phyloP scores from a whole-genome alignment of 768 basidiomycete species.

The Leucocoprinus birnbaumii region DNA sequence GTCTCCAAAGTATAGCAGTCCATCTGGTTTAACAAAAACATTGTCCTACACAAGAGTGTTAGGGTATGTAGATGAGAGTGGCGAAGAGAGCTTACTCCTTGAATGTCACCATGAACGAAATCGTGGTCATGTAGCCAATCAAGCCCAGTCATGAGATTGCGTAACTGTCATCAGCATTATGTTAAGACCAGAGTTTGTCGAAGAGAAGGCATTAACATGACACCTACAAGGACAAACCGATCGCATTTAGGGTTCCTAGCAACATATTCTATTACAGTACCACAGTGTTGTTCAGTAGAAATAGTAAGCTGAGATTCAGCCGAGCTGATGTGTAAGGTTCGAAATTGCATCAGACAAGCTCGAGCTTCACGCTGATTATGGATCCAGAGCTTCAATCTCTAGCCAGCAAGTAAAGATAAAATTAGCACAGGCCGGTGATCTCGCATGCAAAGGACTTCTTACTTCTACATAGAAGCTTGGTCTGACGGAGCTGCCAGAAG shows the following conservation, averaged over 20 bases:
- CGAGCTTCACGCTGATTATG: not conserved
- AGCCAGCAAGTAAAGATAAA: not conserved
- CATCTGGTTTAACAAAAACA: constrained; percentile 18
- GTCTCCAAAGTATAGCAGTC: constrained; percentile 20
- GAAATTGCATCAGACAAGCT: not conserved
- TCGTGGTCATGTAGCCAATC: constrained; percentile 18
- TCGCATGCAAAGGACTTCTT: too few relatives aligned
- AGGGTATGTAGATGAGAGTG: not conserved
- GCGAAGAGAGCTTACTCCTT: constrained; percentile 13
- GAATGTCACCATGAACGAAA: constrained; percentile 19
- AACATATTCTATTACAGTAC: not conserved
- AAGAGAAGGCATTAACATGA: too few relatives aligned
- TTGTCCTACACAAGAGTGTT: constrained; percentile 17
- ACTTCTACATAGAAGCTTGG: too few relatives aligned
- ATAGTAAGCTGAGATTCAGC: not conserved
- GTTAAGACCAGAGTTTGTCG: not conserved
- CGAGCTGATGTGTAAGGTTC: not conserved
- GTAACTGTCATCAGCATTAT: not conserved
- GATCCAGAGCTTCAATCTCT: not conserved
- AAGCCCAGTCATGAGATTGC: constrained; percentile 18
- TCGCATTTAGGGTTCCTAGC: not conserved
- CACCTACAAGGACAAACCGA: not conserved
- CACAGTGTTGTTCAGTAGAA: not conserved
- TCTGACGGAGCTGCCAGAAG: not conserved
- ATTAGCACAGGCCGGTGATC: too few relatives aligned